phyloP scores from a whole-genome alignment of 2,329 filamentous ascomycete genomes.

The Falciphora oryzae region DNA sequence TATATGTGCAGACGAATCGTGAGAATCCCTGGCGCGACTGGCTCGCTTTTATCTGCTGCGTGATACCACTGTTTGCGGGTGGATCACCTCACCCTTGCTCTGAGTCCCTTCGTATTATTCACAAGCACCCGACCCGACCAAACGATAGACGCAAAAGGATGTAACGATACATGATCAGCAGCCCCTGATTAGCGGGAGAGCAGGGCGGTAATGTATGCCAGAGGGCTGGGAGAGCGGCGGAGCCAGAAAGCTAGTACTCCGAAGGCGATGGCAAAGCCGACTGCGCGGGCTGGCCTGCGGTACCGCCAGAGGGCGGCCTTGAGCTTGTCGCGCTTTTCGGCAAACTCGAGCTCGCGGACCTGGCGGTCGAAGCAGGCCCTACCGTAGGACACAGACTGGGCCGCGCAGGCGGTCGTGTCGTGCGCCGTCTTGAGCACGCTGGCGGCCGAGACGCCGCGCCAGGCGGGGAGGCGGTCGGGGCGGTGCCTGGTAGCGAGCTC shows the following conservation, averaged over 20 bases:
- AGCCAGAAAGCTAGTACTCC: conserved; percentile 65
- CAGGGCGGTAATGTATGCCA: conserved; percentile 22
- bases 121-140: background rate
- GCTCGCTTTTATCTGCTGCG: background rate
- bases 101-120: background rate
- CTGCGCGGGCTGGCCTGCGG: conserved; percentile 54
- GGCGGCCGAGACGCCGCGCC: conserved; percentile 64
- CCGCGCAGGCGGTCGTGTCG: conserved; percentile 36
- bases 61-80: background rate
- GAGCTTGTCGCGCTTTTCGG: conserved; percentile 50
- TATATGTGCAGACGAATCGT: background rate
- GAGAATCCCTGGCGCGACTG: background rate
- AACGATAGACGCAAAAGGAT: background rate
- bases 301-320: conserved; percentile 49
- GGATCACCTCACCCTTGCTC: background rate
- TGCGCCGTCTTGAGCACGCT: conserved; percentile 84
- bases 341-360: conserved; percentile 61
- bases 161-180: background rate
- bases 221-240: conserved; percentile 38
- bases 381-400: conserved; percentile 61
- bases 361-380: conserved; percentile 64
- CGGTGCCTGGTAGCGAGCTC: conserved; percentile 60
- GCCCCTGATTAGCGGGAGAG: conserved; percentile 13
- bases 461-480: conserved; percentile 65
- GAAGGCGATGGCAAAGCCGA: conserved; percentile 60